Evolutionary conservation across 2,329 filamentous ascomycete genomes (phyloP), one percentile per base, ranked within the genome.

Genomic region (Coniella vitis): DNA sequence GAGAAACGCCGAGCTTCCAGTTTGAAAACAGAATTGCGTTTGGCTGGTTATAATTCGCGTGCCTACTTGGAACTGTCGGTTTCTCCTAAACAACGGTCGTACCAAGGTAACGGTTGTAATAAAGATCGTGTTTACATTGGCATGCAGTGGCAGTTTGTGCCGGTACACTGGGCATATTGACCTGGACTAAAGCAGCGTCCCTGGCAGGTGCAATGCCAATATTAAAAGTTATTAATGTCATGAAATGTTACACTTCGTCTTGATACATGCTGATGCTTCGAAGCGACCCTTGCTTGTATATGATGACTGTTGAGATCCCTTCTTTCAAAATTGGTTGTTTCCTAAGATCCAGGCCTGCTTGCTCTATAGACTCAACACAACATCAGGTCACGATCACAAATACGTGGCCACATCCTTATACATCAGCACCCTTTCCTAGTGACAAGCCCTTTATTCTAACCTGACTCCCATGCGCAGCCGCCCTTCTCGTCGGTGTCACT

Each of bases 1-100:
- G 59, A 78, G 84, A 57, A 90, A 90, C 61, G 78, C 81, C 34
- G 87, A 93, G 61, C 67, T 95, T 59, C 87, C 86, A 39, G 87
- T 90, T 56, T 90, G 70, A 78, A 16, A 21, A 16, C 8, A n/a
- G 38, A n/a, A 4, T 16, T 31, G 21, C 13, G 21, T 16, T 16
- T 25, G 5, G n/a, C n/a, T 21, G n/a, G 8, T 7, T 10, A 12
- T 41, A 21, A 17, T 40, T 19, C 9, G 38, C 3, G 21, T 16
- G 22, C 20, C 32, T 17, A 21, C 31, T 21, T 4, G 40, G n/a
- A 37, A 31, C 13, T 19, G 7, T 16, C 10, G 45, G 16, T 46
- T 32, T n/a, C n/a, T n/a, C n/a, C 25, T 29, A 29, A 5, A 29
- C 25, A 29, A 10, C n/a, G n/a, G n/a, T n/a, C n/a, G n/a, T n/a